phyloP scores from a whole-genome alignment of 2,329 filamentous ascomycete genomes.

The Botrytis squamosa region DNA sequence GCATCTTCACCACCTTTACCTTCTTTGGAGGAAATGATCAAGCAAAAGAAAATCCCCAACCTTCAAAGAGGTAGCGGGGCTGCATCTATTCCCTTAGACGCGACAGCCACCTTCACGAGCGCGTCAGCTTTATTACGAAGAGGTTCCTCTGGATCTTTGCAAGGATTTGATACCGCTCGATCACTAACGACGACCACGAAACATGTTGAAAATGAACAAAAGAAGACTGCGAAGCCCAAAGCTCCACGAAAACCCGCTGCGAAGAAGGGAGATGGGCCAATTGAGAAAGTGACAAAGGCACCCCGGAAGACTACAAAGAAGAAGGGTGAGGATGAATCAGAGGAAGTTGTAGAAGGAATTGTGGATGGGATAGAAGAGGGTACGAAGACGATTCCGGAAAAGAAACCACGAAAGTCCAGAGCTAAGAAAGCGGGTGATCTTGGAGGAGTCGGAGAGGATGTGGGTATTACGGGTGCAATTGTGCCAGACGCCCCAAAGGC shows the following conservation, averaged over 20 bases:
- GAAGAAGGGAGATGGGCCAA: slow-evolving; percentile 19
- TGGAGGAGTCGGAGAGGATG: not conserved
- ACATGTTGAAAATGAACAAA: slow-evolving; percentile 35
- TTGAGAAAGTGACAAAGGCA: slow-evolving; percentile 32
- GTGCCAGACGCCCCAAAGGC: not conserved
- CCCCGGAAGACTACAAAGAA: slow-evolving; percentile 26
- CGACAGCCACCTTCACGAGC: slow-evolving; percentile 44
- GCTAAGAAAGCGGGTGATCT: slow-evolving; percentile 30
- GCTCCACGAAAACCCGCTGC: slow-evolving; percentile 18
- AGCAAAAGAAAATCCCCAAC: slow-evolving; percentile 38
- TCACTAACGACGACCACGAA: not conserved
- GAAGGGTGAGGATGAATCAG: slow-evolving; percentile 17
- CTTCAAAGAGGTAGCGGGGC: slow-evolving; percentile 43
- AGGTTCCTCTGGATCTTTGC: slow-evolving; percentile 12
- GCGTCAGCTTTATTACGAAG: slow-evolving; percentile 39
- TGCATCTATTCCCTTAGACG: slow-evolving; percentile 42
- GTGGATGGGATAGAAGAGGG: not conserved
- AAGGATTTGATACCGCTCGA: slow-evolving; percentile 17
- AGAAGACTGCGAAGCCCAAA: slow-evolving; percentile 32
- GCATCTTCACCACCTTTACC: slow-evolving; percentile 44
- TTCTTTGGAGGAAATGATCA: slow-evolving; percentile 50
- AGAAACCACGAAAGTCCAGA: slow-evolving; percentile 28
- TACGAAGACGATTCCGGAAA: slow-evolving; percentile 23
- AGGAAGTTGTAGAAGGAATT: not conserved
- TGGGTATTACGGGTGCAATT: no score